These are phyloP conservation scores for Boletus rubescentipes DNA, from an alignment of 768 basidiomycete species.

Conservation along the genomic window DNA sequence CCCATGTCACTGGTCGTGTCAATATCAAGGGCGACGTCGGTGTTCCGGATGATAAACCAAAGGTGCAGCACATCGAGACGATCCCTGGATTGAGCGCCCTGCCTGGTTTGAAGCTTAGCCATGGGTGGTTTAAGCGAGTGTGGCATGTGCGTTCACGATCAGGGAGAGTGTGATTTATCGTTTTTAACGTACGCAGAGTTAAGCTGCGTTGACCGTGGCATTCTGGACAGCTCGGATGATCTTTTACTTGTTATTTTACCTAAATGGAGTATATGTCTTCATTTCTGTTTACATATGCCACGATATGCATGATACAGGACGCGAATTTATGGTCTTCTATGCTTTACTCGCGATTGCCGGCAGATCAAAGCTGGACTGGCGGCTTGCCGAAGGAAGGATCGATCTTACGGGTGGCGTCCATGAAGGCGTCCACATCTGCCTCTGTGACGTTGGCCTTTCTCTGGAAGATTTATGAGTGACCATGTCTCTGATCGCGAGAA, in stretches of 20 bases:
- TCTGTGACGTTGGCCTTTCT: slow-evolving; percentile 80
- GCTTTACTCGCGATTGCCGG: background rate
- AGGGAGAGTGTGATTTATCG: slow-evolving; percentile 17
- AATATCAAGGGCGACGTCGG: background rate
- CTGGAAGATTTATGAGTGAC: slow-evolving; percentile 40
- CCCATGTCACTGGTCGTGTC: slow-evolving; percentile 6
- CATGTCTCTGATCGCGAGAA: background rate
- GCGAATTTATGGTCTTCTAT: slow-evolving; percentile 8
- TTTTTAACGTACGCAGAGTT: background rate
- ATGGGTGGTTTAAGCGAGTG: slow-evolving; percentile 33
- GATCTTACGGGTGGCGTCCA: slow-evolving; percentile 80
- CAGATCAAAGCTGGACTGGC: background rate
- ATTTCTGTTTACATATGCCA: background rate
- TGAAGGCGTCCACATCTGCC: slow-evolving; percentile 69
- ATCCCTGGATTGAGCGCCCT: slow-evolving; percentile 22
- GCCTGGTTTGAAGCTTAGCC: slow-evolving; percentile 23
- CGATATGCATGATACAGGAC: background rate
- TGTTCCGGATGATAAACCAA: slow-evolving; percentile 5
- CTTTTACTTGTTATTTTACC: slow-evolving; percentile 5
- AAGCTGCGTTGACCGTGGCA: slow-evolving; percentile 14
- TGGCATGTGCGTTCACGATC: slow-evolving; percentile 34
- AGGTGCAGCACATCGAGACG: slow-evolving; percentile 20
- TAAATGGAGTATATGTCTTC: background rate
- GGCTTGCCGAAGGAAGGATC: slow-evolving; percentile 50
- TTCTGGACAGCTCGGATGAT: background rate